Conservation (phyloP, 2,329 filamentous ascomycete genomes). For the Lachnellula hyalina region DNA sequence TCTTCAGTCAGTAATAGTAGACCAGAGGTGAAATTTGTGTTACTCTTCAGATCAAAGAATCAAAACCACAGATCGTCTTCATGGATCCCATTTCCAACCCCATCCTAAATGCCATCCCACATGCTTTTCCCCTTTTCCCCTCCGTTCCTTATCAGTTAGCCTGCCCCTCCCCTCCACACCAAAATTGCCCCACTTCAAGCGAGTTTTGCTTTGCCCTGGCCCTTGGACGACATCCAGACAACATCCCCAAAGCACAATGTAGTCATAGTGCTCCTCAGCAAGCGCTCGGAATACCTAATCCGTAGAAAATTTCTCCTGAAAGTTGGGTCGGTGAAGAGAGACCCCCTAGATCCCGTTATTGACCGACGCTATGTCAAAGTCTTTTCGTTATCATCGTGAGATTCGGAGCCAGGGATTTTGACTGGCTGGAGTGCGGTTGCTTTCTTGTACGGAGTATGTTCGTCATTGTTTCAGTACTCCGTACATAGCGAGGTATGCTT, state of each 20-base stretch:
- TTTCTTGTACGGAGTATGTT: neutral
- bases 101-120: neutral
- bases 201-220: neutral
- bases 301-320: neutral
- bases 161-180: slow-evolving; percentile 16
- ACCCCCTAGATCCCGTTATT: neutral
- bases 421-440: neutral
- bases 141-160: too few relatives aligned
- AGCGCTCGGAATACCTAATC: slow-evolving; percentile 8
- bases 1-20: neutral
- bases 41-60: neutral
- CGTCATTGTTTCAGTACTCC: neutral
- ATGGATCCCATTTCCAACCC: neutral
- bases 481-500: neutral
- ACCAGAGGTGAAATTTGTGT: neutral
- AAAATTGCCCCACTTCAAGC: slow-evolving; percentile 15
- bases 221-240: neutral
- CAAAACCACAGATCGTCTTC: neutral
- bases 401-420: neutral
- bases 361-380: neutral
- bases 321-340: slow-evolving; percentile 4
- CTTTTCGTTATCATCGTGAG: slow-evolving; percentile 3
- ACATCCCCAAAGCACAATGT: slow-evolving; percentile 12
- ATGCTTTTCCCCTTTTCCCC: neutral
- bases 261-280: slow-evolving; percentile 12